Base-by-base conservation (phyloP, 139 green algal genomes). In the Haematococcus lacustris region DNA sequence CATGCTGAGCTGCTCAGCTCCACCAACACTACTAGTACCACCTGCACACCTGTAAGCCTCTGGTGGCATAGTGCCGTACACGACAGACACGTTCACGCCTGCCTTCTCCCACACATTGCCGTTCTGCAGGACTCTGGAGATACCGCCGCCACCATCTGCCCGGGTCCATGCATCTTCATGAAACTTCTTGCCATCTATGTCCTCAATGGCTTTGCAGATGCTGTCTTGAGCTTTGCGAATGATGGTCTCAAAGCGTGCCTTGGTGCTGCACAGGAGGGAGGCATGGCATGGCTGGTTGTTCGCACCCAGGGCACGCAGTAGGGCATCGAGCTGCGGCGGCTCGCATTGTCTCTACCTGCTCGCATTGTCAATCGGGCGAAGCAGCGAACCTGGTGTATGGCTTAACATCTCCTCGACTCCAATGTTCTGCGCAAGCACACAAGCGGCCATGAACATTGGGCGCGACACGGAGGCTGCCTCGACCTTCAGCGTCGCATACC, bases 21-120 rank as follows among this genome's bases (percentile, higher is more conserved):
- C n/a, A n/a, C n/a, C n/a, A n/a, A n/a, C n/a, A n/a, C n/a, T n/a
- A n/a, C n/a, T n/a, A n/a, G n/a, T n/a, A n/a, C n/a, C n/a, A n/a
- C n/a, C 26, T 57, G 39, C 76, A 66, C 41, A 84, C 79, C 79
- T 82, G 87, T 99, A 99, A 3, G 93, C 94, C 79, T 97, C 91
- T 3, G 91, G 85, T 4, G 96, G 95, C 96, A 99, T 99, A 76
- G 76, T 86, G 76, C 96, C 96, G 75, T 98, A 98, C 63, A 99
- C 96, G 13, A 98, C 94, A 25, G 86, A 94, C 47, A 98, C 93
- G 74, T 95, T 96, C 9, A 97, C 90, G 7, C 93, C 93, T 7
- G 93, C 93, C 87, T 97, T 97, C 86, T 97, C 92, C 82, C 85
- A 97, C 53, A 97, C 92, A 38, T 96, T 96, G 74, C 92, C 89